Evolutionary conservation across 2,329 filamentous ascomycete genomes (phyloP), one percentile per base, ranked within the genome.

Genomic region (Colletotrichum siamense): DNA sequence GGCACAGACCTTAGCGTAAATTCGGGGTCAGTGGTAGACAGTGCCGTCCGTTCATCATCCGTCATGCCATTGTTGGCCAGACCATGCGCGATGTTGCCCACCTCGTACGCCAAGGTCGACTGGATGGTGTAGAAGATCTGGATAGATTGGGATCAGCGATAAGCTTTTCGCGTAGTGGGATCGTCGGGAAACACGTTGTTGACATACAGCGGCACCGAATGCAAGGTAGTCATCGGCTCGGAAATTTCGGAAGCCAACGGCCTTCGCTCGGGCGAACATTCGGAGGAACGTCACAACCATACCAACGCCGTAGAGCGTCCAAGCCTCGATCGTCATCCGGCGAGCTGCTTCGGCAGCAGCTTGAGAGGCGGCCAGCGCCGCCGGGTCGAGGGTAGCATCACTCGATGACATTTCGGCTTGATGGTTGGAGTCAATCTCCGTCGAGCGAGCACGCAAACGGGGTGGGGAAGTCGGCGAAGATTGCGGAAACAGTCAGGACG

Each of bases 61-160:
- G 90, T 89, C 89, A 93, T 92, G 71, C 86, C 82, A 78, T 91
- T 91, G 78, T 92, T 92, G 24, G 91, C 89, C 4, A 92, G 83
- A 0, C 90, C 90, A 61, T 85, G 82, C 65, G 85, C 89, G 75
- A 84, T 84, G 13, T 87, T 86, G 22, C 88, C 88, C 18, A 91
- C 87, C 26, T 84, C 85, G 76, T 91, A 91, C 22, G 88, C 90
- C 13, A 90, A 83, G 4, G 83, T 86, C 2, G 89, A 75, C 80
- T 92, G 88, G 5, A 88, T 81, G 2, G 85, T 84, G 72, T 91
- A 91, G 12, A 91, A 85, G 4, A 89, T 80, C 89, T 91, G 76
- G 15, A 36, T 12, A 65, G n/a, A 67, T 26, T 22, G 39, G 22
- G 6, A 55, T 71, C 34, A 71, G 26, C 7, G 6, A 39, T 5